A percentile compares a stretch with the other conserved stretches of the same genome.
These are phyloP conservation scores for Fusarium dimerum DNA, from an alignment of 2,329 filamentous ascomycete genomes.

Conservation along the genomic window DNA sequence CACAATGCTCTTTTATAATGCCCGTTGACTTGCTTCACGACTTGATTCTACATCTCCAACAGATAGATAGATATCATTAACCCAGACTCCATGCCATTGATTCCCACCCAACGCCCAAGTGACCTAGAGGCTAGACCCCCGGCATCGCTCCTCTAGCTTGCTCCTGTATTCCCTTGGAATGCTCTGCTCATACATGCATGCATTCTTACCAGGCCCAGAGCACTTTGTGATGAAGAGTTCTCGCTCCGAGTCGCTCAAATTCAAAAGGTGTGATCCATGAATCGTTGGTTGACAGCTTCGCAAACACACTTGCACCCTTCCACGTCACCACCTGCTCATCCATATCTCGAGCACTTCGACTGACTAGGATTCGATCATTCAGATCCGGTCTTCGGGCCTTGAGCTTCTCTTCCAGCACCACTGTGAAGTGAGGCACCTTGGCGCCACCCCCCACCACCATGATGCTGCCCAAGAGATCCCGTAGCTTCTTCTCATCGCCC, in stretches of 20 bases:
- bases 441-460: conserved; percentile 88
- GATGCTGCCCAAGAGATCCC: conserved; percentile 85
- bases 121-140: conserved; percentile 12
- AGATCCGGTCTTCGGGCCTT: conserved; percentile 65
- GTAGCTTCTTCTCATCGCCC: conserved; percentile 88
- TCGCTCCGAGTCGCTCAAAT: conserved; percentile 81
- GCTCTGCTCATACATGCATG: background rate
- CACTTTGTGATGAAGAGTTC: conserved; percentile 83
- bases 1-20: no score
- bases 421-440: conserved; percentile 77
- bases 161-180: no score
- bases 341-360: conserved; percentile 81
- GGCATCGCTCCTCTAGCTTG: conserved; percentile 1
- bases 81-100: conserved; percentile 26
- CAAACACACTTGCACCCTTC: conserved; percentile 98
- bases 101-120: conserved; percentile 21
- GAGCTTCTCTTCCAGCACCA: conserved; percentile 80
- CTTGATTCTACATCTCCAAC: conserved; percentile 3
- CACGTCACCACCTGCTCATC: conserved; percentile 96
- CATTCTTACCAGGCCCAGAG: conserved; percentile 57
- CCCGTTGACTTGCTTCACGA: no score
- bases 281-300: conserved; percentile 88
- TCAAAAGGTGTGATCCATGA: conserved; percentile 89
- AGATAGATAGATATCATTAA: conserved; percentile 15
- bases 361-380: conserved; percentile 61